These are phyloP conservation scores for Cudoniella acicularis DNA, from an alignment of 495 filamentous ascomycete genomes.

Conservation along the genomic window DNA sequence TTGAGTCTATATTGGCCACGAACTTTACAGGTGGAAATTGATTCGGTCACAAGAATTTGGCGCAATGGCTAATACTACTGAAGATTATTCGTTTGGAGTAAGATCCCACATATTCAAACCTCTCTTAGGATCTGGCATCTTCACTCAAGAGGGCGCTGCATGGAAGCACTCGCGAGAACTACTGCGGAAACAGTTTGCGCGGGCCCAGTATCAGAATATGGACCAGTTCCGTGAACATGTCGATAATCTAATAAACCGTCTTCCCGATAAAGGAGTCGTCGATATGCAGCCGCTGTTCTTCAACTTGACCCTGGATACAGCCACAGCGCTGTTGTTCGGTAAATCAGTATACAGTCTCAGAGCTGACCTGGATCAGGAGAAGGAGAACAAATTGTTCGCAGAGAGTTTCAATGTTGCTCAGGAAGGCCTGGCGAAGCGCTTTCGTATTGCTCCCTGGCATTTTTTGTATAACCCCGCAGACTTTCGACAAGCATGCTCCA, in stretches of 20 bases:
- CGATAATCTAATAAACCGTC: constrained; percentile 38
- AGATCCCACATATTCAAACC: constrained; percentile 36
- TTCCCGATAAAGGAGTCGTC: constrained; percentile 29
- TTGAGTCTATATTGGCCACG: neutral
- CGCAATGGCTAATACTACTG: neutral
- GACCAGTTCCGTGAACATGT: constrained; percentile 38
- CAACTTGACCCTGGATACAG: constrained; percentile 39
- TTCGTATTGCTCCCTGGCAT: constrained; percentile 36
- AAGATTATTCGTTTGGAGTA: constrained; percentile 32
- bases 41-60: neutral
- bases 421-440: constrained; percentile 35
- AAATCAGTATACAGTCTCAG: constrained; percentile 33
- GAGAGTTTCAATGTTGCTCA: constrained; percentile 36
- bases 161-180: constrained; percentile 42
- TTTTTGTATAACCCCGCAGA: constrained; percentile 30
- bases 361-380: constrained; percentile 24
- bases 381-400: constrained; percentile 31
- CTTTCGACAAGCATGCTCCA: constrained; percentile 35
- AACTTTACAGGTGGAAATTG: neutral
- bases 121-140: constrained; percentile 64
- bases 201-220: constrained; percentile 40
- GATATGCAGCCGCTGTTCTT: constrained; percentile 47
- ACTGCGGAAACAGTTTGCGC: constrained; percentile 50
- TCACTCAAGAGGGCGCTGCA: constrained; percentile 56
- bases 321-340: constrained; percentile 37